Conservation (phyloP, 805 yeast genomes). For the Scheffersomyces amazonensis region DNA sequence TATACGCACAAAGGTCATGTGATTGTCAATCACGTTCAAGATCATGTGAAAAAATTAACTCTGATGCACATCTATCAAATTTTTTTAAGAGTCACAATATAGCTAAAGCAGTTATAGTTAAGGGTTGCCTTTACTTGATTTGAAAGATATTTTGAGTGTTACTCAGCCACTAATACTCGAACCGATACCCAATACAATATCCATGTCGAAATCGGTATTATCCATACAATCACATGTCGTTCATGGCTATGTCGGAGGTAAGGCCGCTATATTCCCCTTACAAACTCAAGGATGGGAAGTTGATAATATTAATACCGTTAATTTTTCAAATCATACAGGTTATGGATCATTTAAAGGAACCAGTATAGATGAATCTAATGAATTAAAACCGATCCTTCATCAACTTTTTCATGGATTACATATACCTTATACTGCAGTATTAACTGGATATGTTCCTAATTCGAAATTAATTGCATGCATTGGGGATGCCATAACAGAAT, state of each 20-base stretch:
- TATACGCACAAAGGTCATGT: too few species aligned
- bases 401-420: conserved; percentile 51
- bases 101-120: too few species aligned
- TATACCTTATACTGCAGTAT: conserved; percentile 48
- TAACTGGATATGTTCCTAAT: conserved; percentile 71
- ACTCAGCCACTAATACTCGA: too few species aligned
- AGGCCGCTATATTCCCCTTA: conserved; percentile 86
- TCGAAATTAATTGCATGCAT: conserved; percentile 42
- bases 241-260: conserved; percentile 94
- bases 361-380: conserved; percentile 38
- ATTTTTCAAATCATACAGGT: conserved; percentile 91
- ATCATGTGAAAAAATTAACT: too few species aligned
- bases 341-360: conserved; percentile 68
- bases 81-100: too few species aligned
- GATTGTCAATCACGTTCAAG: too few species aligned
- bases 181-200: too few species aligned
- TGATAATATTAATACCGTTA: conserved; percentile 83
- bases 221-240: conserved; percentile 84
- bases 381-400: conserved; percentile 46
- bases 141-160: too few species aligned
- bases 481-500: conserved; percentile 26
- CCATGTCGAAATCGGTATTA: conserved; percentile 14
- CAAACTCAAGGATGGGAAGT: conserved; percentile 92
- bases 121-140: too few species aligned
- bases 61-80: too few species aligned